Evolutionary conservation across 495 filamentous ascomycete genomes (phyloP), one percentile per base, ranked within the genome.

Genomic region (Podospora pseudoanserina): DNA sequence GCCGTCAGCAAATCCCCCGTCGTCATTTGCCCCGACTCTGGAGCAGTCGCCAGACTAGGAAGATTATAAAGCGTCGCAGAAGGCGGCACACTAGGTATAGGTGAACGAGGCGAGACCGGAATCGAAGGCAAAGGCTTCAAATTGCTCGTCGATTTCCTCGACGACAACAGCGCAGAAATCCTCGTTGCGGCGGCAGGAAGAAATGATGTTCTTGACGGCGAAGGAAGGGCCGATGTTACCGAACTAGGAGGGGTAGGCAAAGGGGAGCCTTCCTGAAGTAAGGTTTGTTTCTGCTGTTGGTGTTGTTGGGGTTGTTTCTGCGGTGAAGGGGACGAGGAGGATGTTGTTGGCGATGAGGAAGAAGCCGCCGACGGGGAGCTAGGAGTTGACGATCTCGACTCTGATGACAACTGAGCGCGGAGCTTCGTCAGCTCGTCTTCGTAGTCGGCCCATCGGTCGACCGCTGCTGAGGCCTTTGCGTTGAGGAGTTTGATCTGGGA

Each of bases 401-500:
- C n/a, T 32, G 27, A 32, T 6, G 27, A 32, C 2, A 70, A 75
- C 64, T 79, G 82, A 69, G 85, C 76, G 71, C 88, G 88, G 64
- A 93, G 84, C 39, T 84, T 84, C 67, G 85, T 85, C 7, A 97
- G 79, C 79, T 97, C 92, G 76, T 96, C 92, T 85, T 99, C 95
- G 85, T 97, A 97, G 81, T 97, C 92, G 74, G 93, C 91, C 78
- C 93, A 88, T 82, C 92, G 91, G 80, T 93, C 89, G 67, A 84
- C 87, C 72, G 93, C 91, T 39, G 88, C 85, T 0, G 88, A 85
- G 53, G 91, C 91, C 77, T 94, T 96, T 64, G 87, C 82, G 67
- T 88, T 96, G 66, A 98, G 81, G 30, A 85, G 80, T 9, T 80
- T 81, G 15, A 97, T 86, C 75, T 98, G 92, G 60, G 87, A 86